Percentiles rank a stretch among this genome's conserved stretches.
phyloP scores from a whole-genome alignment of 1,139 yeast genomes.

The Suhomyces bolitotheri region DNA sequence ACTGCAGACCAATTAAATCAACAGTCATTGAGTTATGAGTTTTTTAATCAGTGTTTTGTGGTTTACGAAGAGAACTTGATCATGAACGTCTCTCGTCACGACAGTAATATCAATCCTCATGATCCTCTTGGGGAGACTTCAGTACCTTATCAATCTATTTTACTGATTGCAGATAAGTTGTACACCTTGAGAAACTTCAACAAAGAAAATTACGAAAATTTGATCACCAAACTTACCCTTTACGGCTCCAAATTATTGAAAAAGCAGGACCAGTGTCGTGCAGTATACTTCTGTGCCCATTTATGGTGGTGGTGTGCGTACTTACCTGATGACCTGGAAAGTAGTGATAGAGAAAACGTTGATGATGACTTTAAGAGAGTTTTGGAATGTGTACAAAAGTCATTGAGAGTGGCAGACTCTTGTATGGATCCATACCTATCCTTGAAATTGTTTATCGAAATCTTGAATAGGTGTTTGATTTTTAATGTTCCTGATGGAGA shows the following conservation, averaged over 20 bases:
- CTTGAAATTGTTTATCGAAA: constrained; percentile 83
- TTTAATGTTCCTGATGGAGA: constrained; percentile 83
- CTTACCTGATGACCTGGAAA: constrained; percentile 21
- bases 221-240: constrained; percentile 81
- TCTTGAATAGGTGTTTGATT: constrained; percentile 79
- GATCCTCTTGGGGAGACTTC: constrained; percentile 42
- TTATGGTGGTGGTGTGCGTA: constrained; percentile 88
- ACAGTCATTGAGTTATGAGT: constrained; percentile 71
- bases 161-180: constrained; percentile 61
- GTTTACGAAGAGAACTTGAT: constrained; percentile 76
- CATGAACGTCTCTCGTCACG: constrained; percentile 18
- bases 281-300: constrained; percentile 86
- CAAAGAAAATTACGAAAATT: constrained; percentile 69
- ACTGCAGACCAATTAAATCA: constrained; percentile 73
- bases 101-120: constrained; percentile 31
- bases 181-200: constrained; percentile 58
- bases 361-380: constrained; percentile 44
- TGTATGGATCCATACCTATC: constrained; percentile 84
- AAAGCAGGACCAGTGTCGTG: constrained; percentile 92
- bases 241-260: constrained; percentile 87
- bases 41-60: constrained; percentile 84
- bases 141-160: constrained; percentile 39
- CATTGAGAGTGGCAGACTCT: constrained; percentile 88
- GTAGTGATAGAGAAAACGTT: constrained; percentile 13
- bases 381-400: constrained; percentile 54